phyloP scores from a whole-genome alignment of 108 stramenopile species.

The Nitzschia sp. region DNA sequence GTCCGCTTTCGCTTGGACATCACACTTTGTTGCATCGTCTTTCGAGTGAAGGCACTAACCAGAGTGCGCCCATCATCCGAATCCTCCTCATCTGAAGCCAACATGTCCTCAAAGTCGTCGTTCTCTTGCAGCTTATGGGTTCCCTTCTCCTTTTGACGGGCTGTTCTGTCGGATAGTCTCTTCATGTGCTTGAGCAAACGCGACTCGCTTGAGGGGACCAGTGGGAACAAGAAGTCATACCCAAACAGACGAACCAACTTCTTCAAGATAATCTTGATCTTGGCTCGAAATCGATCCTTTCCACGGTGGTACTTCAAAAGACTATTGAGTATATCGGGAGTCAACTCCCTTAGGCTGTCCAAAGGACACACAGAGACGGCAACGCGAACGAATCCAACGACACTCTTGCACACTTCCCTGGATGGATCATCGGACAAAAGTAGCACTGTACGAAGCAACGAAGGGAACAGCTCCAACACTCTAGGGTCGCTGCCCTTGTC shows the following conservation, averaged over 20 bases:
- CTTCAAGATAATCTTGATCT: conserved; percentile 93
- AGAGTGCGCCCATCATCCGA: conserved; percentile 81
- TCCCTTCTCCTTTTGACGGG: conserved; percentile 47
- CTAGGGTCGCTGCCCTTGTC: conserved; percentile 53
- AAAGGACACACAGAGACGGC: conserved; percentile 68
- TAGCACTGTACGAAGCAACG: conserved; percentile 76
- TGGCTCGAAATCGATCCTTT: conserved; percentile 83
- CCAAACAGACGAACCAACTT: conserved; percentile 87
- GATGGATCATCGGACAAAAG: conserved; percentile 85
- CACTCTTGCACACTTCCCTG: conserved; percentile 88
- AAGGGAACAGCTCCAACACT: conserved; percentile 68
- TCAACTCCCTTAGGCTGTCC: conserved; percentile 64
- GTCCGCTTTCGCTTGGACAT: conserved; percentile 31
- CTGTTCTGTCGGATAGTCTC: conserved; percentile 68
- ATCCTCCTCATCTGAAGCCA: conserved; percentile 86
- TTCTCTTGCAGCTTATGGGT: background rate
- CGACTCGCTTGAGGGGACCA: conserved; percentile 79
- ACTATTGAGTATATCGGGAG: conserved; percentile 75
- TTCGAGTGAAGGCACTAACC: conserved; percentile 68
- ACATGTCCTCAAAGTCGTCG: conserved; percentile 60
- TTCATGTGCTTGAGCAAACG: conserved; percentile 87
- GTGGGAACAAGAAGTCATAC: conserved; percentile 67
- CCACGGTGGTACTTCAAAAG: conserved; percentile 79
- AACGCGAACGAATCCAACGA: conserved; percentile 87
- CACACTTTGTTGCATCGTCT: conserved; percentile 13